Conservation (phyloP, 2,329 filamentous ascomycete species). For the Rhynchosporium agropyri region DNA sequence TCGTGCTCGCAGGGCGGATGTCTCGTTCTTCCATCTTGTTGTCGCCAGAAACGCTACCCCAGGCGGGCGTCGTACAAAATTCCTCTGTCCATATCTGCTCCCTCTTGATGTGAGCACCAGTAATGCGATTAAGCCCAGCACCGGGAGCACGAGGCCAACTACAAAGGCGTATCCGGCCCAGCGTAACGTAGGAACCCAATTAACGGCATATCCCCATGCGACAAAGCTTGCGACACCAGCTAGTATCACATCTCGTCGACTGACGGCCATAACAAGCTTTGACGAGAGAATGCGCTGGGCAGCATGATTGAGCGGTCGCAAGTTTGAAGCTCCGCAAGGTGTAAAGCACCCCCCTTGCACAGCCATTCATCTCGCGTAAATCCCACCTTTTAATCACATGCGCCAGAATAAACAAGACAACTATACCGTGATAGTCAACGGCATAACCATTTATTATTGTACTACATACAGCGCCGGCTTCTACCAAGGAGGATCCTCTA, state of each 20-base stretch:
- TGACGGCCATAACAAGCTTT: constrained; percentile 63
- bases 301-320: constrained; percentile 38
- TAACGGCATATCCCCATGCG: constrained; percentile 83
- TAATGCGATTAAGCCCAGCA: constrained; percentile 58
- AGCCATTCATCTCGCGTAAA: constrained; percentile 28
- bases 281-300: constrained; percentile 36
- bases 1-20: constrained; percentile 64
- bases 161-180: constrained; percentile 85
- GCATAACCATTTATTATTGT: not conserved
- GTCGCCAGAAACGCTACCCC: constrained; percentile 62
- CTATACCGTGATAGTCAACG: not conserved
- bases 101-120: constrained; percentile 64
- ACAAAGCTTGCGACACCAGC: constrained; percentile 73
- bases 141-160: constrained; percentile 61
- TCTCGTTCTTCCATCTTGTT: constrained; percentile 70
- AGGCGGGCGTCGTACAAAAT: constrained; percentile 48
- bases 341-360: constrained; percentile 7
- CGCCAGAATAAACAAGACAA: not conserved
- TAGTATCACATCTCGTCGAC: constrained; percentile 71
- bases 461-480: constrained; percentile 17
- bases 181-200: constrained; percentile 80
- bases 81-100: constrained; percentile 46
- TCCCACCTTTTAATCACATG: constrained; percentile 19
- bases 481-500: constrained; percentile 63
- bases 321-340: constrained; percentile 22